Evolutionary conservation across 768 basidiomycete species (phyloP).

Genomic region (Termitomyces sp.): DNA sequence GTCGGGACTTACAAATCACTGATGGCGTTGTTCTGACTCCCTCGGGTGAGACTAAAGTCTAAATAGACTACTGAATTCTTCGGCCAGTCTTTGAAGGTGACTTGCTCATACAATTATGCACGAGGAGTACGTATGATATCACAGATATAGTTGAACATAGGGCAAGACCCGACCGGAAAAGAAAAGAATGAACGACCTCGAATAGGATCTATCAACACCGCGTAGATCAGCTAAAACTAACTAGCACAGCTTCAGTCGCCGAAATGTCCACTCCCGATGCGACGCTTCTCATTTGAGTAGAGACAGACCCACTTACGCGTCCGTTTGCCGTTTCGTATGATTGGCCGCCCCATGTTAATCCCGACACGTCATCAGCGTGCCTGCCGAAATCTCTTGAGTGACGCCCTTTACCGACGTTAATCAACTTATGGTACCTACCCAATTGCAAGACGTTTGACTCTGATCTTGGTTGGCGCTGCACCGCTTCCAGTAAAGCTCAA

Average conservation of each 20-base stretch:
- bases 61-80: not conserved
- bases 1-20: not conserved
- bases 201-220: not conserved
- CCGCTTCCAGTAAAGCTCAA: constrained; percentile 29
- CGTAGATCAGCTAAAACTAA: constrained; percentile 14
- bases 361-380: constrained; percentile 44
- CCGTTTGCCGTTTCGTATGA: constrained; percentile 48
- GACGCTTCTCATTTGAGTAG: constrained; percentile 23
- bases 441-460: constrained; percentile 44
- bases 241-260: constrained; percentile 43
- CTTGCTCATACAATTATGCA: not conserved
- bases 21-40: not conserved
- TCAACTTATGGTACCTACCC: constrained; percentile 25
- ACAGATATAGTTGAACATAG: not conserved
- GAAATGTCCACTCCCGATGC: constrained; percentile 36
- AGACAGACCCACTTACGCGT: constrained; percentile 29
- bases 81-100: not conserved
- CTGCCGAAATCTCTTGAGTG: constrained; percentile 18
- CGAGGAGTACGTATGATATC: not conserved
- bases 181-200: not conserved
- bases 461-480: constrained; percentile 23
- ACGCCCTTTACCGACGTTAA: not conserved
- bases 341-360: constrained; percentile 53
- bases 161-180: not conserved
- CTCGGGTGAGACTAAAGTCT: not conserved